phyloP scores from a whole-genome alignment of 208 protist genomes.

The Entamoeba histolytica region DNA sequence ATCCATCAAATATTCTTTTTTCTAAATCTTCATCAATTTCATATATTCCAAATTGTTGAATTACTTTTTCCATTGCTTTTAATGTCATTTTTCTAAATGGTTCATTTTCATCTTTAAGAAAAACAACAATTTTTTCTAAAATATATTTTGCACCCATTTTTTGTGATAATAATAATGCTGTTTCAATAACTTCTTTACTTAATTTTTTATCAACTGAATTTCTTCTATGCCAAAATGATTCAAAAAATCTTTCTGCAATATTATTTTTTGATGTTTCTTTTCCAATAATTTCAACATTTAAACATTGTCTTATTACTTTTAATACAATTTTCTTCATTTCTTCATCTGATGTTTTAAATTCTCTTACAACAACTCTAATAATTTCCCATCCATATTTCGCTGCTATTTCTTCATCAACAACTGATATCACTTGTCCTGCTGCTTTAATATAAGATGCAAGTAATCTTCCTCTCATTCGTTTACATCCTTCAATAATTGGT shows the following conservation, averaged over 20 bases:
- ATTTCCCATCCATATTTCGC: conserved; percentile 76
- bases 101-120: not conserved
- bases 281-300: conserved; percentile 77
- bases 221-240: conserved; percentile 75
- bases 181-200: not conserved
- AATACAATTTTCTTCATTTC: conserved; percentile 95
- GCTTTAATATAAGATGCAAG: conserved; percentile 33
- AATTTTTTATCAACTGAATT: conserved; percentile 74
- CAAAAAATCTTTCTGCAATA: conserved; percentile 45
- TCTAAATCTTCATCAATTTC: not conserved
- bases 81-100: not conserved
- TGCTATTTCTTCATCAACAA: conserved; percentile 86
- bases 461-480: not conserved
- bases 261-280: conserved; percentile 54
- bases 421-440: conserved; percentile 87
- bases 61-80: not conserved
- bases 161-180: conserved; percentile 70
- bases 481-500: not conserved
- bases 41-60: not conserved
- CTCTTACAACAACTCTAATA: conserved; percentile 66
- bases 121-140: not conserved
- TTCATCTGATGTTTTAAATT: conserved; percentile 73
- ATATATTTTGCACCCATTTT: conserved; percentile 51
- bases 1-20: not conserved
- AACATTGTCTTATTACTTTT: conserved; percentile 75